Conservation (phyloP, 352 stramenopile genomes). For the Pythium coloratum region DNA sequence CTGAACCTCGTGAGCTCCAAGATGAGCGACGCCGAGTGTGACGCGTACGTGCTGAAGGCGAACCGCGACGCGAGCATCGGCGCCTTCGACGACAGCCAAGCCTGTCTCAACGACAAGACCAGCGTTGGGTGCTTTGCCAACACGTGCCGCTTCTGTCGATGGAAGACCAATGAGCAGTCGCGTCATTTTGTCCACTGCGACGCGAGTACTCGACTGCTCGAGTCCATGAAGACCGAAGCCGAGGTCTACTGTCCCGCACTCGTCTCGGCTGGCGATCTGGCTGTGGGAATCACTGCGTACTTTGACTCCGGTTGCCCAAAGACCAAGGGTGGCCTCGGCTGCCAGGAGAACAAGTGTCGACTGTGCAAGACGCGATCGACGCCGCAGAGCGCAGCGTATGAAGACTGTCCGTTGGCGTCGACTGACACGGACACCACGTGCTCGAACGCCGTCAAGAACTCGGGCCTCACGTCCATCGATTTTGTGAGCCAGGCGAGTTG, state of each 20-base stretch:
- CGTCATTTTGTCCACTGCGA: slow-evolving; percentile 16
- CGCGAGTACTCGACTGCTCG: neutral
- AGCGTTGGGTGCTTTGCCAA: slow-evolving; percentile 27
- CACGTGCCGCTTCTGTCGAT: slow-evolving; percentile 28
- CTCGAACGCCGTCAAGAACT: slow-evolving; percentile 23
- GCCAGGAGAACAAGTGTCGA: slow-evolving; percentile 31
- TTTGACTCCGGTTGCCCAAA: slow-evolving; percentile 35
- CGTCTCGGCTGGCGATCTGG: slow-evolving; percentile 30
- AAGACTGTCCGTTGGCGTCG: slow-evolving; percentile 25
- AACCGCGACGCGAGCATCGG: neutral
- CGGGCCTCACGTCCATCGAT: slow-evolving; percentile 40
- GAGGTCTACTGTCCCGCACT: slow-evolving; percentile 20
- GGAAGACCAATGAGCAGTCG: slow-evolving; percentile 12
- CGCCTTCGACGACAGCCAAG: slow-evolving; percentile 5
- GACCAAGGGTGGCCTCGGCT: slow-evolving; percentile 33
- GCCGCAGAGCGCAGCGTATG: slow-evolving; percentile 11
- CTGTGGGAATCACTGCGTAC: slow-evolving; percentile 35
- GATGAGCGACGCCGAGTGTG: neutral
- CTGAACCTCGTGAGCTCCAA: neutral
- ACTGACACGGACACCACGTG: neutral
- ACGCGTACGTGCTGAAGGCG: neutral
- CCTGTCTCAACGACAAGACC: slow-evolving; percentile 1
- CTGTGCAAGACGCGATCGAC: slow-evolving; percentile 42
- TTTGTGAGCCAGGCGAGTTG: slow-evolving; percentile 47
- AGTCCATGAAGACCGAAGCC: neutral